phyloP scores from a whole-genome alignment of 371 early-diverging fungal genomes.

The Mucor racemosus region DNA sequence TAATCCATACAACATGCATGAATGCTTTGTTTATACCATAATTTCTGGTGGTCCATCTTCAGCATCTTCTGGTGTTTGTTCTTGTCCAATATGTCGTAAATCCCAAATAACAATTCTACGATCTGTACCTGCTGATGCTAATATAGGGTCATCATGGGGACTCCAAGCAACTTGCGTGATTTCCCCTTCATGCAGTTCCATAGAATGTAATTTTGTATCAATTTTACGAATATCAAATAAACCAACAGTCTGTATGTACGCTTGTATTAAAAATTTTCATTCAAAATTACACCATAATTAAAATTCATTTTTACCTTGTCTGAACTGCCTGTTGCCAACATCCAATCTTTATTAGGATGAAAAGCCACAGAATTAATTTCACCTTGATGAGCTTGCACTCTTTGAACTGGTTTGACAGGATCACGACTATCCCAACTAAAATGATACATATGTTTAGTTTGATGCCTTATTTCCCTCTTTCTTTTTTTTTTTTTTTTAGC shows the following conservation, averaged over 20 bases:
- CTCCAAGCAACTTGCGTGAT: conserved; percentile 96
- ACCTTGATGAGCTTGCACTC: conserved; percentile 84
- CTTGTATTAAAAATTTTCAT: not conserved
- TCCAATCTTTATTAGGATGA: conserved; percentile 84
- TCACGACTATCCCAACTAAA: conserved; percentile 75
- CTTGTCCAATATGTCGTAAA: conserved; percentile 90
- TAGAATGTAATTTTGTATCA: conserved; percentile 76
- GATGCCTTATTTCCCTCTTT: not conserved
- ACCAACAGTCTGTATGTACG: conserved; percentile 73
- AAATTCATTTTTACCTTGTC: conserved; percentile 68
- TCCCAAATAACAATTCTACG: conserved; percentile 98
- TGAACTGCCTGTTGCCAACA: conserved; percentile 95
- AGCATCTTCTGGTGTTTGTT: conserved; percentile 95
- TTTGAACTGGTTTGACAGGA: conserved; percentile 64
- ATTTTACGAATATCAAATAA: conserved; percentile 98
- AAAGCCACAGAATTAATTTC: conserved; percentile 96
- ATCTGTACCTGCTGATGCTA: conserved; percentile 93
- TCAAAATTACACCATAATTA: not conserved
- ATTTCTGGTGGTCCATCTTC: conserved; percentile 99
- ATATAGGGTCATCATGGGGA: conserved; percentile 87
- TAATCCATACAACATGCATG: conserved; percentile 7
- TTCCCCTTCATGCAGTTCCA: conserved; percentile 92
- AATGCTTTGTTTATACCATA: conserved; percentile 57
- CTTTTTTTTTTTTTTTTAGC: no score
- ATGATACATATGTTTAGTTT: not conserved